Evolutionary conservation across 352 stramenopile genomes (phyloP).

Genomic region (Thraustochytrium striatum): DNA sequence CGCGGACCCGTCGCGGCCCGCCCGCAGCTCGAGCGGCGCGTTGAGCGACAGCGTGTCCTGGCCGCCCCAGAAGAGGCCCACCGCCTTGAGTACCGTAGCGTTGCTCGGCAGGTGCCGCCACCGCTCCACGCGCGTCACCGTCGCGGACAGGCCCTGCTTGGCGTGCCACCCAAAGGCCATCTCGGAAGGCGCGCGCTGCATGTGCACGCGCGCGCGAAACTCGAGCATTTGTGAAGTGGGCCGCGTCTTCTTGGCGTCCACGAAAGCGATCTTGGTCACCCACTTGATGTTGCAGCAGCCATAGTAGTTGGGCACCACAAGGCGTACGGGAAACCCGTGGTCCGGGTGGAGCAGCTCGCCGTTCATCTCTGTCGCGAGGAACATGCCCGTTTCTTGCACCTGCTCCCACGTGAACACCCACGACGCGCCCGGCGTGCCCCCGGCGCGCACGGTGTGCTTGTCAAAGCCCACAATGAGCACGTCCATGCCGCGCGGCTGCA

Average conservation of each 20-base stretch:
- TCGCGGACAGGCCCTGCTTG: constrained; percentile 25
- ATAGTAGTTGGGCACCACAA: constrained; percentile 85
- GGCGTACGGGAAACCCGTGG: constrained; percentile 80
- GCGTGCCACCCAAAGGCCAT: constrained; percentile 9
- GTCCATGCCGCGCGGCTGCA: background rate
- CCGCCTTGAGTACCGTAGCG: background rate
- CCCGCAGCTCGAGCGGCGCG: background rate
- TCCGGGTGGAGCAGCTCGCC: constrained; percentile 75
- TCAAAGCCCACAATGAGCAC: constrained; percentile 23
- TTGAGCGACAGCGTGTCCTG: background rate
- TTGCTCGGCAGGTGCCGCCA: constrained; percentile 10
- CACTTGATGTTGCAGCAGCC: constrained; percentile 16
- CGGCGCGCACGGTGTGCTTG: background rate
- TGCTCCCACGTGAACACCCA: constrained; percentile 33
- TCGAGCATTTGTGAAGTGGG: constrained; percentile 14
- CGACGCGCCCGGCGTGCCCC: background rate
- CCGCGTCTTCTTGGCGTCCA: background rate
- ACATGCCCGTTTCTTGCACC: constrained; percentile 52
- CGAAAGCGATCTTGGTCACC: background rate
- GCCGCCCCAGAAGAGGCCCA: constrained; percentile 15
- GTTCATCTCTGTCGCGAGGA: constrained; percentile 84
- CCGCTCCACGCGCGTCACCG: background rate
- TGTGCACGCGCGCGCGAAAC: constrained; percentile 15
- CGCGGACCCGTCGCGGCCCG: no score
- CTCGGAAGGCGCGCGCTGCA: background rate